Base-by-base conservation (phyloP, 768 basidiomycete genomes). In the Naganishia vishniacii region DNA sequence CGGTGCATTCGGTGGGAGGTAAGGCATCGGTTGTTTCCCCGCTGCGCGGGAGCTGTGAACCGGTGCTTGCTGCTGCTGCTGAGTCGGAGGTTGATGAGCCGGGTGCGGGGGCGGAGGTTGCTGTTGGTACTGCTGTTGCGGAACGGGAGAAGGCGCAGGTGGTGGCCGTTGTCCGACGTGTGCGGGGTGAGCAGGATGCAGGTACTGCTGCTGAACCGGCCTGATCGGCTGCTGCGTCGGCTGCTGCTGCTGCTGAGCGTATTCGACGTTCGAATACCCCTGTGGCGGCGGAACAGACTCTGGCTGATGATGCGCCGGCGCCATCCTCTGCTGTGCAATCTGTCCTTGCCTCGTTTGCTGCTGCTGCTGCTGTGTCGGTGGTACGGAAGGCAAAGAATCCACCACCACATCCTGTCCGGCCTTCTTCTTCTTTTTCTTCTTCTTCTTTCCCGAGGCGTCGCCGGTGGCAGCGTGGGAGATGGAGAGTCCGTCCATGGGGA, bases 1-100 rank as follows among this genome's bases (percentile, higher is more conserved):
- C 23, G 71, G 62, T 7, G 70, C 65, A 26, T 72, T 65, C 9
- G 67, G 53, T 23, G 53, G 64, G 12, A 69, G 62, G 74, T 91
- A 91, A 1, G 86, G 82, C 90, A 92, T 92, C 32, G 90, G 91
- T 72, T 90, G 88, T 81, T 94, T 94, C 70, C 91, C 91, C 68
- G 88, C 88, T 25, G 90, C 89, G 16, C 91, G 84, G 58, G 88
- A 88, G 65, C 85, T 86, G 37, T 26, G 32, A 9, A 40, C 53
- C 5, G 32, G 53, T 8, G 23, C 20, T 34, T 37, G 51, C 3
- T 46, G 58, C 28, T 71, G 68, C 65, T 25, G 68, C 65, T 26
- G 53, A 41, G 32, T 32, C 31, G 23, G 53, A 40, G 16, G 53
- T 3, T 6, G 37, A 26, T 44, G 42, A 18, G 11, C 42, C n/a